Conservation (phyloP, 1,139 yeast species). For the Candida sp. region DNA sequence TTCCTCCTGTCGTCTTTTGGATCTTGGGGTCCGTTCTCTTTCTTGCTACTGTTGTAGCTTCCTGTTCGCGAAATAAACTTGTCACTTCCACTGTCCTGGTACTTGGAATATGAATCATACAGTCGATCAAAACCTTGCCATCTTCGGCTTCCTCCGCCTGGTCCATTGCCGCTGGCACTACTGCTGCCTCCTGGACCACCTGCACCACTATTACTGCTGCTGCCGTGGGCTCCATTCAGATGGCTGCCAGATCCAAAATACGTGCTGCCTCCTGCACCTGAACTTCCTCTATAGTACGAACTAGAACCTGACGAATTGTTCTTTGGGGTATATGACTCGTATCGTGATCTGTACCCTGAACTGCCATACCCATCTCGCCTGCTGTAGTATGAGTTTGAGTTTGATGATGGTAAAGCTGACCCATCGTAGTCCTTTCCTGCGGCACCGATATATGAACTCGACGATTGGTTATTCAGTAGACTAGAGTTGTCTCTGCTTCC, state of each 20-base stretch:
- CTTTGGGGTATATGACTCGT: conserved; percentile 12
- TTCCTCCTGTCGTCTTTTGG: conserved; percentile 6
- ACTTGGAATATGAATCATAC: conserved; percentile 18
- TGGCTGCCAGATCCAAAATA: conserved; percentile 4
- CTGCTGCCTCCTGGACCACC: neutral
- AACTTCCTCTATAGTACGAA: conserved; percentile 6
- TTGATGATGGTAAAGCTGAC: neutral
- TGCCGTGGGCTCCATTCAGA: neutral
- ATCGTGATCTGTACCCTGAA: conserved; percentile 16
- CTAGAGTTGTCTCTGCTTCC: conserved; percentile 1
- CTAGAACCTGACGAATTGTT: conserved; percentile 6
- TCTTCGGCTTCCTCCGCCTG: conserved; percentile 9
- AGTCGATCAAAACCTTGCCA: conserved; percentile 13
- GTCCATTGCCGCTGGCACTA: neutral
- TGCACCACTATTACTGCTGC: neutral
- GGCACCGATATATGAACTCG: conserved; percentile 7
- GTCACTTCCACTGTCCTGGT: conserved; percentile 8
- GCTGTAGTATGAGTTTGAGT: conserved; percentile 7
- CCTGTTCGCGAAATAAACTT: conserved; percentile 10
- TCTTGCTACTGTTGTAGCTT: neutral
- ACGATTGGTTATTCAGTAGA: neutral
- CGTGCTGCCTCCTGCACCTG: neutral
- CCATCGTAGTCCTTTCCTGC: conserved; percentile 3
- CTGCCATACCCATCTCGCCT: conserved; percentile 18
- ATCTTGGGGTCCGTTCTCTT: conserved; percentile 1